These are phyloP conservation scores for Brassica napus DNA, from an alignment of 345 rosid species.

Conservation along the genomic window DNA sequence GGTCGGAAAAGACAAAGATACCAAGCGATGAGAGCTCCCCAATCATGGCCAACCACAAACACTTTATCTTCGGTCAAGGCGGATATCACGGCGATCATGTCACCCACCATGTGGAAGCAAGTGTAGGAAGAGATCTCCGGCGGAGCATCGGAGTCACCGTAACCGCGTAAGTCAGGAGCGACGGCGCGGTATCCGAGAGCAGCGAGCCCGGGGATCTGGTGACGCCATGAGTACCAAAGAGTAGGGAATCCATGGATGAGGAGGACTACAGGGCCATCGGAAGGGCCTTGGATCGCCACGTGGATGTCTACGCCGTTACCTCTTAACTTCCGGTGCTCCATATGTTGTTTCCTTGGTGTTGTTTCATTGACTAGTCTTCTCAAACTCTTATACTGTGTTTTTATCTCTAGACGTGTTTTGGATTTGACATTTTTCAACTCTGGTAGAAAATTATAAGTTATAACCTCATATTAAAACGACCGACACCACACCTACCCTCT, in stretches of 20 bases:
- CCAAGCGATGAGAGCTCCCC: constrained; percentile 44
- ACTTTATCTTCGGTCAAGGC: constrained; percentile 34
- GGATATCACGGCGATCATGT: constrained; percentile 22
- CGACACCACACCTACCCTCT: neutral
- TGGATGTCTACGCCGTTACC: constrained; percentile 71
- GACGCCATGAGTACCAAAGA: constrained; percentile 45
- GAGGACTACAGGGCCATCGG: constrained; percentile 33
- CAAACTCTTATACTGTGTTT: neutral
- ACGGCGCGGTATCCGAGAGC: constrained; percentile 38
- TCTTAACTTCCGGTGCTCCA: constrained; percentile 52
- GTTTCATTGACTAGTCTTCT: neutral
- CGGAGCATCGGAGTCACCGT: constrained; percentile 38
- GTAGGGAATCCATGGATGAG: constrained; percentile 43
- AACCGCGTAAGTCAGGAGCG: constrained; percentile 44
- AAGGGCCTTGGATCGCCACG: constrained; percentile 58
- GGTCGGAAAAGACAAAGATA: constrained; percentile 37
- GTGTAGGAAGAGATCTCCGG: constrained; percentile 33
- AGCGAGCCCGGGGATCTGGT: constrained; percentile 39
- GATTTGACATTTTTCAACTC: neutral
- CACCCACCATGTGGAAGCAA: constrained; percentile 35
- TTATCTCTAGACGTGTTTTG: neutral
- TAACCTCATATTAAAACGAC: too few relatives aligned
- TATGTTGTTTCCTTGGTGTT: neutral
- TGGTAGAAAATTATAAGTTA: too few relatives aligned
- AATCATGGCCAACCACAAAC: constrained; percentile 44